A percentile compares a stretch with the other conserved stretches of the same genome.
Evolutionary conservation across 768 basidiomycete species (phyloP).

Genomic region (Fomitopsis pulvina): DNA sequence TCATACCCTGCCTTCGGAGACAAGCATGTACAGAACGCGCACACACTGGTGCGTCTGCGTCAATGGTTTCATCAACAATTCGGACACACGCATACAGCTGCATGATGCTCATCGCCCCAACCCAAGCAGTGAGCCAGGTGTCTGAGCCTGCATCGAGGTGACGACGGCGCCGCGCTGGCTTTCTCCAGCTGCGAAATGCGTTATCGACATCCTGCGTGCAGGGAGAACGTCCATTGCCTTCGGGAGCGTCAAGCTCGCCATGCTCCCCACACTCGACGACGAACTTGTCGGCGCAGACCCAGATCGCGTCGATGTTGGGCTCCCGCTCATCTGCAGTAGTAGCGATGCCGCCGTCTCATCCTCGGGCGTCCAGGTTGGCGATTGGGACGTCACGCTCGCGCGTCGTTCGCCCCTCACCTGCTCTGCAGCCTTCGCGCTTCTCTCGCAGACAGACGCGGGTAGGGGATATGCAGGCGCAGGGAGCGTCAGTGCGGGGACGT

Average conservation of each 20-base stretch:
- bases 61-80: not conserved
- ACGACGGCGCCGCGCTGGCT: too few species aligned
- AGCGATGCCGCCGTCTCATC: slow-evolving; percentile 68
- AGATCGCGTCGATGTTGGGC: slow-evolving; percentile 29
- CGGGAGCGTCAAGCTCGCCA: slow-evolving; percentile 5
- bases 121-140: slow-evolving; percentile 20
- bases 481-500: slow-evolving; percentile 38
- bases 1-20: too few species aligned
- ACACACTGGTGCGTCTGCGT: too few species aligned
- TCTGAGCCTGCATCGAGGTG: slow-evolving; percentile 18
- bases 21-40: too few species aligned
- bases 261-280: slow-evolving; percentile 2
- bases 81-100: not conserved
- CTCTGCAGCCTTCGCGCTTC: slow-evolving; percentile 19
- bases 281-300: slow-evolving; percentile 30
- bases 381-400: slow-evolving; percentile 15
- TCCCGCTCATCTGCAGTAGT: slow-evolving; percentile 54
- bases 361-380: slow-evolving; percentile 42
- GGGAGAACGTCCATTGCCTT: not conserved
- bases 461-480: slow-evolving; percentile 48
- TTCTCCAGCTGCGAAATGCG: not conserved
- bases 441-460: slow-evolving; percentile 30
- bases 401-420: slow-evolving; percentile 1
- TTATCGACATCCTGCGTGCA: not conserved
- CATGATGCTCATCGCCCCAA: slow-evolving; percentile 6